A percentile compares a stretch with the other conserved stretches of the same genome.
phyloP scores from a whole-genome alignment of 805 yeast species.

The Candida peoriensis region DNA sequence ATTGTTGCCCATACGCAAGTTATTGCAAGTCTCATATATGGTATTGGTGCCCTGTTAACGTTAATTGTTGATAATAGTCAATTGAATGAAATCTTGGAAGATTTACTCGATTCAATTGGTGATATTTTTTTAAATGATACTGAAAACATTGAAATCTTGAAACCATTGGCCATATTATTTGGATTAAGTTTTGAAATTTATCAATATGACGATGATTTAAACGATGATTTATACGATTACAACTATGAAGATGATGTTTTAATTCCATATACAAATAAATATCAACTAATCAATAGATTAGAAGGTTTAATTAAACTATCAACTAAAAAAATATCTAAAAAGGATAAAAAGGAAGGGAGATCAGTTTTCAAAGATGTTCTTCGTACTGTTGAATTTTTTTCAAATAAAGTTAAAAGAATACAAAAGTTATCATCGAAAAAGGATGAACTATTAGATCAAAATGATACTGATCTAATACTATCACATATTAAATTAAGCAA shows the following conservation, averaged over 20 bases:
- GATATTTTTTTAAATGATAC: slow-evolving; percentile 15
- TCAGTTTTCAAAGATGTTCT: slow-evolving; percentile 57
- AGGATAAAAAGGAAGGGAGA: slow-evolving; percentile 54
- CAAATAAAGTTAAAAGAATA: slow-evolving; percentile 31
- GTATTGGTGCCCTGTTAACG: slow-evolving; percentile 21
- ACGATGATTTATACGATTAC: slow-evolving; percentile 29
- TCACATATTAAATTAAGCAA: slow-evolving; percentile 23
- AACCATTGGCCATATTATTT: slow-evolving; percentile 22
- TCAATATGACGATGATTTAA: slow-evolving; percentile 35
- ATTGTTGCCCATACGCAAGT: slow-evolving; percentile 8
- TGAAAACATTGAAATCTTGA: slow-evolving; percentile 17
- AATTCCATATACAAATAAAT: slow-evolving; percentile 49
- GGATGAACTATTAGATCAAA: slow-evolving; percentile 5
- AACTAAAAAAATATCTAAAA: slow-evolving; percentile 53
- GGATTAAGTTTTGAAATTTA: slow-evolving; percentile 23
- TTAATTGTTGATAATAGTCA: slow-evolving; percentile 10
- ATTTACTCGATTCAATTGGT: slow-evolving; percentile 15
- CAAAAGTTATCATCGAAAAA: slow-evolving; percentile 19
- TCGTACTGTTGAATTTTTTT: slow-evolving; percentile 39
- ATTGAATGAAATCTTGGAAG: slow-evolving; percentile 19
- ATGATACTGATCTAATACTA: slow-evolving; percentile 11
- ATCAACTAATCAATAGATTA: slow-evolving; percentile 36
- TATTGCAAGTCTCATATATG: slow-evolving; percentile 19
- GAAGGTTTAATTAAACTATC: slow-evolving; percentile 44
- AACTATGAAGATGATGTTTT: slow-evolving; percentile 40